A percentile compares a stretch with the other conserved stretches of the same genome.
Conservation (phyloP, 192 early-diverging fungal species). For the Bifiguratus adelaidae region DNA sequence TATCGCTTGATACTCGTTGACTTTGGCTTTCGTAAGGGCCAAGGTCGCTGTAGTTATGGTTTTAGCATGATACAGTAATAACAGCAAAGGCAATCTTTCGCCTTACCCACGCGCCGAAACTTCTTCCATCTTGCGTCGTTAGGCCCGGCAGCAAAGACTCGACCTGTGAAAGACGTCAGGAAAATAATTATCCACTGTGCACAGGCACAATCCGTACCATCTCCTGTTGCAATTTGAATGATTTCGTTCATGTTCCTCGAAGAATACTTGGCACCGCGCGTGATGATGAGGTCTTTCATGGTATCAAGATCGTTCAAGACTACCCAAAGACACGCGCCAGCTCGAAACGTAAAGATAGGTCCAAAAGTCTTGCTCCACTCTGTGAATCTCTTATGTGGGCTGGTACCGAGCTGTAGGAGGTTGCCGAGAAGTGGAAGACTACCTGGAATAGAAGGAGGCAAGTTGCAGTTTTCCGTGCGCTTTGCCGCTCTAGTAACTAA, state of each 20-base stretch:
- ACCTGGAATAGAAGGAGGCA: slow-evolving; percentile 12
- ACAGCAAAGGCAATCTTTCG: neutral
- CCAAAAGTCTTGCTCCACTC: slow-evolving; percentile 13
- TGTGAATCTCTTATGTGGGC: slow-evolving; percentile 6
- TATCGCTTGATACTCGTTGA: slow-evolving; percentile 18
- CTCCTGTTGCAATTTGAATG: neutral
- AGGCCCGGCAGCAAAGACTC: too few relatives aligned
- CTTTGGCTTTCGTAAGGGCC: slow-evolving; percentile 15
- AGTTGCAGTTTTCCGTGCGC: neutral
- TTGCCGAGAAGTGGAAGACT: slow-evolving; percentile 17
- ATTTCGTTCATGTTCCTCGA: slow-evolving; percentile 13
- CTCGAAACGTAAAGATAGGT: slow-evolving; percentile 15
- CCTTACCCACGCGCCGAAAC: too few relatives aligned
- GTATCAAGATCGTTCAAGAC: slow-evolving; percentile 14
- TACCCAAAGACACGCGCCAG: slow-evolving; percentile 15
- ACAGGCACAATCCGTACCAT: neutral
- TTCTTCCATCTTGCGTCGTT: too few relatives aligned
- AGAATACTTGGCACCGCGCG: slow-evolving; percentile 18
- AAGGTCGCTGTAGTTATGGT: slow-evolving; percentile 10
- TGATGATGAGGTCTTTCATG: slow-evolving; percentile 18
- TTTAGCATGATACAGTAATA: neutral
- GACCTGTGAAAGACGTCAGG: too few relatives aligned
- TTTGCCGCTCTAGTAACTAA: neutral
- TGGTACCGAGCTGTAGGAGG: slow-evolving; percentile 4
- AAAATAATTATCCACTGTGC: neutral